Evolutionary conservation across 2,329 filamentous ascomycete genomes (phyloP), one percentile per base, ranked within the genome.

Genomic region (Fusarium devonianum): DNA sequence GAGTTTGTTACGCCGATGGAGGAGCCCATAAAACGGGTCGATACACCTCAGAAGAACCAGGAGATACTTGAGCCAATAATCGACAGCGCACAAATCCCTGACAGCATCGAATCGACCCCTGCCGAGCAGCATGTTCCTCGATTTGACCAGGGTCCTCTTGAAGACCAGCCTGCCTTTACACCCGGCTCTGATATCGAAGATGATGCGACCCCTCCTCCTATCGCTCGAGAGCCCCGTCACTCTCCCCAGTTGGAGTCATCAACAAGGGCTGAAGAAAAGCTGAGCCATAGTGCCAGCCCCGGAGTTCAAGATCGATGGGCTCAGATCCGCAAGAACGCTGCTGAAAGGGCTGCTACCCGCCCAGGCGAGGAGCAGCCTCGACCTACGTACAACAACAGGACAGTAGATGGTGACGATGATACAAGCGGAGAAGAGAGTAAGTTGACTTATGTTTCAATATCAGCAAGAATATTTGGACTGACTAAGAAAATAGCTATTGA

Each of bases 371-470:
- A 89, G 63, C 82, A 85, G 57, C 76, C 75, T 59, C 79, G 79
- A 28, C 79, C 78, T 33, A 81, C 76, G 32, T 77, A 83, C 62
- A 82, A 75, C 63, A 82, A 75, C 63, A 82, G 81, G 64, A 77
- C 77, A 19, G 74, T 78, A 7, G 85, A 86, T 49, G 85, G 80
- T 13, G 90, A 93, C 56, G 91, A 94, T 65, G 91, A 96, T 63
- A 94, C 90, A n/a, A 96, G 89, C 67, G 92, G 90, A 46, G 93
- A 97, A 81, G 93, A 96, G 79, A 94, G 89, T 91, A 78, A 82
- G 89, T 86, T 13, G 3, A 21, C 14, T 3, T 19, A 25, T 17
- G 8, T 18, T 23, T n/a, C n/a, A n/a, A 14, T n/a, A 23, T 16
- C 4, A 25, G 13, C 6, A 5, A 2, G 16, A 13, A n/a, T 11